These are phyloP conservation scores for Boletus eberwhitei DNA, from an alignment of 768 basidiomycete genomes.

Conservation along the genomic window DNA sequence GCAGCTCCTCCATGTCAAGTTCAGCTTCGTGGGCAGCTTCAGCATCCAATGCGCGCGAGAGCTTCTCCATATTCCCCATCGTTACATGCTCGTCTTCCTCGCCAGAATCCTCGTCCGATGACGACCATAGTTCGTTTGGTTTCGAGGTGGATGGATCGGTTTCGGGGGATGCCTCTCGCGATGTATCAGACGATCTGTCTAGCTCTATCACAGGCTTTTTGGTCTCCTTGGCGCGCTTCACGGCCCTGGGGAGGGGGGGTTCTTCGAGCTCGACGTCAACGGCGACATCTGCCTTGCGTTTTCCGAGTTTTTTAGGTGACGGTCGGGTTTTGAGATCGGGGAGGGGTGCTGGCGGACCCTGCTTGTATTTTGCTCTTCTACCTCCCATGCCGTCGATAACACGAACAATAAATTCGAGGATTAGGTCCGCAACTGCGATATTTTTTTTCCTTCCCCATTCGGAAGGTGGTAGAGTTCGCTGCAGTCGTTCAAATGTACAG, in stretches of 20 bases:
- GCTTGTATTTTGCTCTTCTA: conserved; percentile 82
- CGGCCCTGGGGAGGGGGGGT: conserved; percentile 25
- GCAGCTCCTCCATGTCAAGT: conserved; percentile 64
- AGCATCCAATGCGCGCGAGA: conserved; percentile 73
- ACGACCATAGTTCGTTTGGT: conserved; percentile 33
- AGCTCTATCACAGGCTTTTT: conserved; percentile 20
- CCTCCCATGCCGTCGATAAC: conserved; percentile 62
- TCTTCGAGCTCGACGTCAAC: conserved; percentile 29
- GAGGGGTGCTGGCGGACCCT: conserved; percentile 63
- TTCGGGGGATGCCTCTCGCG: conserved; percentile 46
- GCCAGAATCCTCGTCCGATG: conserved; percentile 41
- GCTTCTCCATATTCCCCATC: conserved; percentile 77
- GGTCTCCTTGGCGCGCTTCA: conserved; percentile 37
- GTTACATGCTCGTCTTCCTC: conserved; percentile 61
- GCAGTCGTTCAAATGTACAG: too few relatives aligned
- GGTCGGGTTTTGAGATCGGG: conserved; percentile 33
- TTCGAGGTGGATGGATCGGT: conserved; percentile 19
- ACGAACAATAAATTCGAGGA: neutral
- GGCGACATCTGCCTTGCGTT: conserved; percentile 62
- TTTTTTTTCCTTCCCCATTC: conserved; percentile 26
- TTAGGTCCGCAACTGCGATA: neutral
- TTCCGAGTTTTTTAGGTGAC: conserved; percentile 60
- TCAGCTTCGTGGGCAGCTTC: conserved; percentile 64
- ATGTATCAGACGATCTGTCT: conserved; percentile 29
- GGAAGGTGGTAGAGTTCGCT: conserved; percentile 7